Evolutionary conservation across 139 green algal species (phyloP), one percentile per base, ranked within the genome.

Genomic region (Chlorella sorokiniana): DNA sequence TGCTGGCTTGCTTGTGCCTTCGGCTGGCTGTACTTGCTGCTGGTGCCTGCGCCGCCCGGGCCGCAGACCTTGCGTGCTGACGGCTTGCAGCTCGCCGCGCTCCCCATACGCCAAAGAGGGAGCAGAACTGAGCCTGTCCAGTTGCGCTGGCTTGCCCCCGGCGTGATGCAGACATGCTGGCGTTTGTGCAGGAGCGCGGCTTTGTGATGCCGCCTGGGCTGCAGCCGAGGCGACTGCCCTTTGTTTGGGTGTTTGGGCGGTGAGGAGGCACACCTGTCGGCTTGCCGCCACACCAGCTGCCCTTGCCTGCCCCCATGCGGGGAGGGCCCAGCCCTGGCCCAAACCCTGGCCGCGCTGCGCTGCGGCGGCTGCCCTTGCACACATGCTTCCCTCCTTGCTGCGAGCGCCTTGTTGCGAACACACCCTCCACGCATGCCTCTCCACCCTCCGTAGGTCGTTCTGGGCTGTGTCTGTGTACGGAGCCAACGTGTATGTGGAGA

Each of bases 401-500:
- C 62, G n/a, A n/a, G n/a, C n/a, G n/a, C n/a, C n/a, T n/a, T n/a
- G n/a, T n/a, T n/a, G n/a, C n/a, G n/a, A n/a, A n/a, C n/a, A n/a
- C n/a, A n/a, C n/a, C n/a, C n/a, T n/a, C n/a, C n/a, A n/a, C n/a
- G n/a, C 4, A 33, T 37, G 33, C 8, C 0, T n/a, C 14, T 48
- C 33, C 31, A 48, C 33, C 27, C 31, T 16, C 42, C 14, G 31
- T 51, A 79, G 72, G 22, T 73, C 54, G 5, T 85, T 85, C 64
- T 85, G 81, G 81, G 41, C 70, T 2, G 81, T 85, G 14, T 83
- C 70, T 20, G 40, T 85, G 40, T 85, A 56, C 44, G 81, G 81
- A 3, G 70, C 69, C 41, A 85, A 85, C 40, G 81, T 85, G 45
- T 85, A 54, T 59, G 81, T 85, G 54, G 81, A 85, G 61, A 83